These are phyloP conservation scores for Neonectria punicea DNA, from an alignment of 2,329 filamentous ascomycete genomes.

Conservation along the genomic window DNA sequence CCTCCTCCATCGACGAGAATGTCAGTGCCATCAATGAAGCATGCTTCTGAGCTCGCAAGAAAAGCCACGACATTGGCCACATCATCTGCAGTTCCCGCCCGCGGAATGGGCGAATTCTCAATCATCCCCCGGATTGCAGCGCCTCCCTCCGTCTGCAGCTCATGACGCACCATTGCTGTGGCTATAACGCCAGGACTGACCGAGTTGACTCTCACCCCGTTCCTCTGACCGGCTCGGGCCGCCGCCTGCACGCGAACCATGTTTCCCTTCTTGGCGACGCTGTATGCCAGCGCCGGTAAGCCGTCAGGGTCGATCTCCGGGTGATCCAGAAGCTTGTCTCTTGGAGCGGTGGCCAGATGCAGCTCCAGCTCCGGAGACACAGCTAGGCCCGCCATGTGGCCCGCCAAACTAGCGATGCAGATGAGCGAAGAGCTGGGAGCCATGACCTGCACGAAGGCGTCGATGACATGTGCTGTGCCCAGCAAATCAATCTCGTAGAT, in stretches of 20 bases:
- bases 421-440: not conserved
- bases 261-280: not conserved
- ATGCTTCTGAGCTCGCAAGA: not conserved
- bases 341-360: conserved; percentile 1
- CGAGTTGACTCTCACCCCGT: not conserved
- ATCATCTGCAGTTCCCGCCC: not conserved
- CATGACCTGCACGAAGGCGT: not conserved
- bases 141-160: not conserved
- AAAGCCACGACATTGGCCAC: not conserved
- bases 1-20: not conserved
- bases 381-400: not conserved
- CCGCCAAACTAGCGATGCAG: not conserved
- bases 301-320: not conserved
- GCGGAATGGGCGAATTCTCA: not conserved
- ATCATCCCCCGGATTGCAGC: not conserved
- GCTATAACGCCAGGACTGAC: not conserved
- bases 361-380: not conserved
- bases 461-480: conserved; percentile 1
- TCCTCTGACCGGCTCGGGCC: not conserved
- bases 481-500: not conserved
- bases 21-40: not conserved
- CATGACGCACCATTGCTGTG: not conserved
- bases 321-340: not conserved
- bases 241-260: not conserved
- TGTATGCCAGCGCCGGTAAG: not conserved